Evolutionary conservation across 2,329 filamentous ascomycete species (phyloP).

Genomic region (Ophiostoma novo-ulmi): DNA sequence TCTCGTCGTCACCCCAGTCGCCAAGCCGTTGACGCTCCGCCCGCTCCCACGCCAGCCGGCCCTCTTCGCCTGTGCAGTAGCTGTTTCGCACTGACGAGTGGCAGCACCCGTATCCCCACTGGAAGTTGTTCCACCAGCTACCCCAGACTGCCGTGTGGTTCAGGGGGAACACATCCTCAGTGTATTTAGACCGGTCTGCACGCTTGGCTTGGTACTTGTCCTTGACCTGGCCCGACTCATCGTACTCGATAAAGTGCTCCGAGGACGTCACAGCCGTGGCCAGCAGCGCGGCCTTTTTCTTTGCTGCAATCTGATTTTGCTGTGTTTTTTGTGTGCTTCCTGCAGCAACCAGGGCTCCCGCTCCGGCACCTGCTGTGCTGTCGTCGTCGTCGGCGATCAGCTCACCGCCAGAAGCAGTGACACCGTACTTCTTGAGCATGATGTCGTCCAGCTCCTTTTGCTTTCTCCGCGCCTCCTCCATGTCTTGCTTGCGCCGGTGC

Average conservation of each 20-base stretch:
- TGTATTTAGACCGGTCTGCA: slow-evolving; percentile 80
- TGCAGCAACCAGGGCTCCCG: not conserved
- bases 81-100: slow-evolving; percentile 92
- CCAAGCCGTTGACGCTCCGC: slow-evolving; percentile 58
- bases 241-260: slow-evolving; percentile 89
- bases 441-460: slow-evolving; percentile 63
- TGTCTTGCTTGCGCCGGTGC: slow-evolving; percentile 72
- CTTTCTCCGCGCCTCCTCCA: slow-evolving; percentile 65
- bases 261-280: slow-evolving; percentile 69
- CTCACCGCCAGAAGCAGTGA: slow-evolving; percentile 27
- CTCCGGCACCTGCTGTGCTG: not conserved
- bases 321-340: not conserved
- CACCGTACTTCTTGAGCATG: slow-evolving; percentile 78
- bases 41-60: slow-evolving; percentile 73
- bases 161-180: slow-evolving; percentile 79
- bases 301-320: not conserved
- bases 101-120: slow-evolving; percentile 95
- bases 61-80: slow-evolving; percentile 91
- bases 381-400: not conserved
- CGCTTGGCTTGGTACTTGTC: slow-evolving; percentile 71
- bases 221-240: slow-evolving; percentile 83
- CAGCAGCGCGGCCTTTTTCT: slow-evolving; percentile 41
- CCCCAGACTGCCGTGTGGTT: slow-evolving; percentile 94
- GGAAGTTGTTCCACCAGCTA: slow-evolving; percentile 93
- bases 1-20: slow-evolving; percentile 35